Evolutionary conservation across 2,329 filamentous ascomycete genomes (phyloP).

Genomic region (Dactylonectria estremocensis): DNA sequence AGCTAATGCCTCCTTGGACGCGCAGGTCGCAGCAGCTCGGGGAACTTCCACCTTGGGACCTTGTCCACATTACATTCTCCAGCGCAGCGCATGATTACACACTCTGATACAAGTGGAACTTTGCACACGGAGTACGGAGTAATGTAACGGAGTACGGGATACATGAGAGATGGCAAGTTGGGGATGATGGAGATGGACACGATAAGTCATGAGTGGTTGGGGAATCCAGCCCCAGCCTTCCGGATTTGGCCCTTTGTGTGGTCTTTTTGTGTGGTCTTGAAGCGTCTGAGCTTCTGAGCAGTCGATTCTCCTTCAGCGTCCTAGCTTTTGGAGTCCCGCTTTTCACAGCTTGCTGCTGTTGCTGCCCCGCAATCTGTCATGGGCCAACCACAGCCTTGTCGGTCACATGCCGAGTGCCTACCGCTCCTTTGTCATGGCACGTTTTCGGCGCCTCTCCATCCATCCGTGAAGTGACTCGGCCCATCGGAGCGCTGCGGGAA

Average conservation of each 20-base stretch:
- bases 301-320: no score
- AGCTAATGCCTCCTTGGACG: conserved; percentile 4
- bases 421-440: conserved; percentile 30
- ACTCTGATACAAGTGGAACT: background rate
- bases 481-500: conserved; percentile 36
- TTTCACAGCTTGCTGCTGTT: background rate
- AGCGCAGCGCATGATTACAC: conserved; percentile 1
- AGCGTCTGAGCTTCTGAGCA: no score
- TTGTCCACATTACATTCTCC: background rate
- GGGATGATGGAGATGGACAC: background rate
- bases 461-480: conserved; percentile 37
- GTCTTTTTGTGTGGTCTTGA: background rate
- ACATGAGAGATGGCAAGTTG: background rate
- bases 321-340: background rate
- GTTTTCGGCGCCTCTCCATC: conserved; percentile 31
- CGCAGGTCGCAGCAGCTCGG: conserved; percentile 11
- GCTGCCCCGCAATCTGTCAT: conserved; percentile 37
- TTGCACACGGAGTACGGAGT: background rate
- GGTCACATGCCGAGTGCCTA: conserved; percentile 41
- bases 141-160: no score
- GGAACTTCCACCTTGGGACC: conserved; percentile 27
- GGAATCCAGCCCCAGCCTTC: conserved; percentile 8
- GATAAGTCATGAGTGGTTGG: background rate
- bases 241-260: background rate
- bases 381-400: conserved; percentile 29